Percentiles rank a stretch among this genome's conserved stretches.
Evolutionary conservation across 2,329 filamentous ascomycete species (phyloP).

Genomic region (Furcasterigmium furcatum): DNA sequence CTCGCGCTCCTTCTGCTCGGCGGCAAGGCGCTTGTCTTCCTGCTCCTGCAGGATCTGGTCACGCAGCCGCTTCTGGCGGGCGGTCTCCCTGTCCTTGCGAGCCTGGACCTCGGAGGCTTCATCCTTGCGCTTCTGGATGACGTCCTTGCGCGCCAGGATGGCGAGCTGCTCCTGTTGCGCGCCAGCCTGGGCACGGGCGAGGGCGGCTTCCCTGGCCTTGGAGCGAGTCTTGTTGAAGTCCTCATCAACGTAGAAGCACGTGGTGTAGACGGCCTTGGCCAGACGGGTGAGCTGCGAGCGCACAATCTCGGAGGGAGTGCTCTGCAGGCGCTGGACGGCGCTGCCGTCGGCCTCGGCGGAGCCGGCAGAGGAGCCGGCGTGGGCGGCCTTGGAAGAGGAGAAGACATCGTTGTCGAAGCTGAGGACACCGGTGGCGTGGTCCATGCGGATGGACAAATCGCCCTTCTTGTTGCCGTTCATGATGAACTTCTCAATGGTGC

Average conservation of each 20-base stretch:
- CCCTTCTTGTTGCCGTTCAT: slow-evolving; percentile 99
- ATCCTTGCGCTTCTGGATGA: slow-evolving; percentile 97
- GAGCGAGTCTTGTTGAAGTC: slow-evolving; percentile 79
- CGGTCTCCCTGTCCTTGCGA: slow-evolving; percentile 88
- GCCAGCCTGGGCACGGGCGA: slow-evolving; percentile 78
- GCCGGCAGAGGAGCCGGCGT: slow-evolving; percentile 78
- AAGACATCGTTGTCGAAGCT: slow-evolving; percentile 99
- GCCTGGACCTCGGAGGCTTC: slow-evolving; percentile 86
- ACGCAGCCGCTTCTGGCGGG: slow-evolving; percentile 79
- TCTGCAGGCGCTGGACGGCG: slow-evolving; percentile 91
- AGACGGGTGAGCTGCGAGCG: slow-evolving; percentile 90
- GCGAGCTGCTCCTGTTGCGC: slow-evolving; percentile 90
- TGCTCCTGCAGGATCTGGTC: slow-evolving; percentile 87
- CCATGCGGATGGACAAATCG: slow-evolving; percentile 91
- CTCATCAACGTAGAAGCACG: slow-evolving; percentile 94
- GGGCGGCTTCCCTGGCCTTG: slow-evolving; percentile 74
- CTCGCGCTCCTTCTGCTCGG: slow-evolving; percentile 90
- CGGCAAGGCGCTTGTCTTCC: slow-evolving; percentile 82
- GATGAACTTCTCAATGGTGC: slow-evolving; percentile 99
- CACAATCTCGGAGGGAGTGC: slow-evolving; percentile 96
- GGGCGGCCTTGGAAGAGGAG: slow-evolving; percentile 89
- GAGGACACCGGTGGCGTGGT: slow-evolving; percentile 90
- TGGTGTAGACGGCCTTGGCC: slow-evolving; percentile 85
- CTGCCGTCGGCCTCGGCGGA: slow-evolving; percentile 83
- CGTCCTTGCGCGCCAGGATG: slow-evolving; percentile 77